phyloP scores from a whole-genome alignment of 805 yeast genomes.

The Ogataea trehalophila region DNA sequence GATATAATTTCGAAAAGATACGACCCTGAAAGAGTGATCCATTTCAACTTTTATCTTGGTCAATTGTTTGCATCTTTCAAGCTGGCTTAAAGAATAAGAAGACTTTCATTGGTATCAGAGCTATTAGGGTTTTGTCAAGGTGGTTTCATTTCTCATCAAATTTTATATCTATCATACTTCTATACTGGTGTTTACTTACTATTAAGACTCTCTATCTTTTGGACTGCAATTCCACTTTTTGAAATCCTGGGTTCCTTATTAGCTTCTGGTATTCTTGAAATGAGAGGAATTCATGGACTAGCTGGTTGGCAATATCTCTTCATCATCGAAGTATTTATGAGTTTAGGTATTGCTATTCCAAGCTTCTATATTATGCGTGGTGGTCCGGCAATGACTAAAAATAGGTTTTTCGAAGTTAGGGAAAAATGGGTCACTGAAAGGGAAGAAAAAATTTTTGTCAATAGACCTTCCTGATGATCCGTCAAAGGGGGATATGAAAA shows the following conservation, averaged over 20 bases:
- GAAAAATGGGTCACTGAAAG: conserved; percentile 47
- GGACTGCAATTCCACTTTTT: conserved; percentile 31
- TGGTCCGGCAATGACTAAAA: conserved; percentile 14
- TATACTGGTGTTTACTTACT: conserved; percentile 13
- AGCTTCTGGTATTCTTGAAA: conserved; percentile 15
- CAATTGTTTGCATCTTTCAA: conserved; percentile 37
- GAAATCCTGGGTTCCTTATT: conserved; percentile 19
- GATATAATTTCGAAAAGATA: conserved; percentile 38
- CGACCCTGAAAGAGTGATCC: conserved; percentile 34
- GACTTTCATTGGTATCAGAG: conserved; percentile 37
- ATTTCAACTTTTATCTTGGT: conserved; percentile 40
- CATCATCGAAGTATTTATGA: conserved; percentile 28
- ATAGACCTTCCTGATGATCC: conserved; percentile 56
- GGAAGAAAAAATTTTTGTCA: conserved; percentile 49
- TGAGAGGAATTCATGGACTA: conserved; percentile 21
- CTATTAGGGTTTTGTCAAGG: conserved; percentile 41
- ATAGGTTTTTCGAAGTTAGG: conserved; percentile 27
- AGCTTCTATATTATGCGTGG: conserved; percentile 14
- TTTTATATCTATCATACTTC: conserved; percentile 13
- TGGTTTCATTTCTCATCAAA: conserved; percentile 30
- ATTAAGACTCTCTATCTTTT: conserved; percentile 10
- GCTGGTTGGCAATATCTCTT: conserved; percentile 31
- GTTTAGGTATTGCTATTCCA: conserved; percentile 31
- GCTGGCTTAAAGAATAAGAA: conserved; percentile 36
- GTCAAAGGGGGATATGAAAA: conserved; percentile 56